phyloP scores from a whole-genome alignment of 495 filamentous ascomycete genomes.

The Neurospora sp. region DNA sequence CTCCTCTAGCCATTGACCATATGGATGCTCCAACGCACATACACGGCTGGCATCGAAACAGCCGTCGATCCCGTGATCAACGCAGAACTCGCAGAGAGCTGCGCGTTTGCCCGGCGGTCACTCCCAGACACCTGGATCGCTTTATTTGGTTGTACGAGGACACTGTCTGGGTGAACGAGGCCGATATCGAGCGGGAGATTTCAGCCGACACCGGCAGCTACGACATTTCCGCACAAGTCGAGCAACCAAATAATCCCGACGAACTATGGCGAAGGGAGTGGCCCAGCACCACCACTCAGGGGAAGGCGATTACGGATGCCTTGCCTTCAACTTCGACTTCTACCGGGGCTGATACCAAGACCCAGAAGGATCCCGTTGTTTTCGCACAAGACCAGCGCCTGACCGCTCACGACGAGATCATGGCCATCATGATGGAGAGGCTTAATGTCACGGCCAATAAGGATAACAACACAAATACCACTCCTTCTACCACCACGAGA shows the following conservation, averaged over 20 bases:
- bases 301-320: background rate
- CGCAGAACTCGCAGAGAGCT: background rate
- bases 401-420: background rate
- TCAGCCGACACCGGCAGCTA: background rate
- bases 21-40: background rate
- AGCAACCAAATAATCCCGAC: background rate
- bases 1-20: background rate
- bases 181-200: background rate
- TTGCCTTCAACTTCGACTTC: background rate
- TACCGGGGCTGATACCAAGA: background rate
- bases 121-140: background rate
- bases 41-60: background rate
- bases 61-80: background rate
- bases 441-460: background rate
- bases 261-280: background rate
- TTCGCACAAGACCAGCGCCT: background rate
- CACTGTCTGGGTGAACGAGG: background rate
- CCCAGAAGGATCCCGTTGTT: too few species aligned
- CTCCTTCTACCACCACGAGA: background rate
- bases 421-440: background rate
- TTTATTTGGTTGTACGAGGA: background rate
- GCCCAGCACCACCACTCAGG: background rate
- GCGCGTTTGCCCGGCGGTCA: background rate
- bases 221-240: accelerated
- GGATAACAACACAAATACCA: too few species aligned